Conservation (phyloP, 108 stramenopile genomes). For the Pseudonitzschia delicatissima region DNA sequence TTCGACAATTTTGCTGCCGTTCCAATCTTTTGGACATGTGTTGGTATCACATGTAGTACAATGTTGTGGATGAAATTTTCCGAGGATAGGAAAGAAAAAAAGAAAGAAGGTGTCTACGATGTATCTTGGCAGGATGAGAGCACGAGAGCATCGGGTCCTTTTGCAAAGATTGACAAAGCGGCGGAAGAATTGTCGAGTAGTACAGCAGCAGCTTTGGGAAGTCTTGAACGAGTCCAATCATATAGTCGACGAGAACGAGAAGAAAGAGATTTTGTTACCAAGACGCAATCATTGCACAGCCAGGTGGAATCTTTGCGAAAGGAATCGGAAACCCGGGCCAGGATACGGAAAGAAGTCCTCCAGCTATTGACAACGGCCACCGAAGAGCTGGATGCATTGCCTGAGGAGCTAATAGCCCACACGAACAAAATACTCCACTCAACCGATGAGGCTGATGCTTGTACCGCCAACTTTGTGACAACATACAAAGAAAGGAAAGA, state of each 20-base stretch:
- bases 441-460: slow-evolving; percentile 24
- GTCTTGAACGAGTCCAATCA: slow-evolving; percentile 22
- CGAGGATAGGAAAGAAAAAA: slow-evolving; percentile 30
- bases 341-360: slow-evolving; percentile 28
- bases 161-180: slow-evolving; percentile 28
- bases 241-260: slow-evolving; percentile 12
- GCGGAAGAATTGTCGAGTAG: slow-evolving; percentile 32
- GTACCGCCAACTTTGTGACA: slow-evolving; percentile 28
- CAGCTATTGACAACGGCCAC: slow-evolving; percentile 31
- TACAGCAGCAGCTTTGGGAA: slow-evolving; percentile 23
- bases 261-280: slow-evolving; percentile 21
- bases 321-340: slow-evolving; percentile 17
- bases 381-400: slow-evolving; percentile 38
- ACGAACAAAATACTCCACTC: slow-evolving; percentile 32
- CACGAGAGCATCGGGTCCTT: slow-evolving; percentile 7
- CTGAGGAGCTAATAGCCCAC: slow-evolving; percentile 27
- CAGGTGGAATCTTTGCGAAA: slow-evolving; percentile 16
- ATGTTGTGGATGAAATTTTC: slow-evolving; percentile 25
- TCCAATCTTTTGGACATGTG: slow-evolving; percentile 29
- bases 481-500: slow-evolving; percentile 14
- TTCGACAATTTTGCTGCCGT: slow-evolving; percentile 12
- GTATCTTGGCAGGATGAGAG: slow-evolving; percentile 27
- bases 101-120: slow-evolving; percentile 34
- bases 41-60: slow-evolving; percentile 13
- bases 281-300: slow-evolving; percentile 18